A percentile compares a stretch with the other conserved stretches of the same genome.
Conservation (phyloP, 345 rosid species). For the Bruguiera gymnorhiza region DNA sequence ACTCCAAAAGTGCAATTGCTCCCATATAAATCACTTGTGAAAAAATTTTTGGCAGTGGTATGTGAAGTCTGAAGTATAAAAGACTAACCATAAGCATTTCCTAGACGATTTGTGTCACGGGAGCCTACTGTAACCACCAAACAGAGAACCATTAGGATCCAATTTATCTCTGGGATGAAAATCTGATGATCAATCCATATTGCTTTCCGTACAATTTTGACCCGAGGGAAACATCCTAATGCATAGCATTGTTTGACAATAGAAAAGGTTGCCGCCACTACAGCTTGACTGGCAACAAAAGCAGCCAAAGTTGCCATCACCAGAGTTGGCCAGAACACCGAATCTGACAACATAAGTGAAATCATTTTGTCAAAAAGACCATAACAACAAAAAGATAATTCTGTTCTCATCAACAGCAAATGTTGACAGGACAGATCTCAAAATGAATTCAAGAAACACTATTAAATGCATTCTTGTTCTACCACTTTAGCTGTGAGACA, state of each 20-base stretch:
- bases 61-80: slow-evolving; percentile 2
- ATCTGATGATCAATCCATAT: slow-evolving; percentile 80
- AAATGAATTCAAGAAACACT: slow-evolving; percentile 12
- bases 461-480: not conserved
- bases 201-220: slow-evolving; percentile 83
- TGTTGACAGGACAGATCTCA: slow-evolving; percentile 1
- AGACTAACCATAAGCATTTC: slow-evolving; percentile 77
- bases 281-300: slow-evolving; percentile 82
- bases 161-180: slow-evolving; percentile 92
- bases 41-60: not conserved
- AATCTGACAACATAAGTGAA: slow-evolving; percentile 42
- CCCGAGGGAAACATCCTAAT: slow-evolving; percentile 88
- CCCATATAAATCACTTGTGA: not conserved
- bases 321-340: slow-evolving; percentile 71
- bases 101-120: slow-evolving; percentile 56
- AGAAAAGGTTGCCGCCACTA: slow-evolving; percentile 71
- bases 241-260: slow-evolving; percentile 78
- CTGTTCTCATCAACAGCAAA: not conserved
- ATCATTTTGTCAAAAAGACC: slow-evolving; percentile 9
- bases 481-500: not conserved
- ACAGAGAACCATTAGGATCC: slow-evolving; percentile 88
- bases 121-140: slow-evolving; percentile 61
- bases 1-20: not conserved
- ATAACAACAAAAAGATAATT: not conserved
- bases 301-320: slow-evolving; percentile 75